Evolutionary conservation across 306 rosid genomes (phyloP).

Genomic region (Hippophae gyantsensis): DNA sequence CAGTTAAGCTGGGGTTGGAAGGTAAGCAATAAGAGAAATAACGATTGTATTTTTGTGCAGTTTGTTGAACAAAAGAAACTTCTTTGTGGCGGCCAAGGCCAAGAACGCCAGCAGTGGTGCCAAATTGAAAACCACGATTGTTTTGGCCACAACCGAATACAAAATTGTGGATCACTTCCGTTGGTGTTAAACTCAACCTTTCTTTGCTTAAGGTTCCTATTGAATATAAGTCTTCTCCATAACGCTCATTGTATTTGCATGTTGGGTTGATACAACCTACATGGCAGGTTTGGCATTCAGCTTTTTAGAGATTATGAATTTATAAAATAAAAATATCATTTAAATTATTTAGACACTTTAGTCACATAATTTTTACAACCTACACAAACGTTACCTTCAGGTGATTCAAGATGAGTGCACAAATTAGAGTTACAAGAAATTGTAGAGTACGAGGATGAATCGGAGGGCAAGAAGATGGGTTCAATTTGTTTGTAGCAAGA

Average conservation of each 20-base stretch:
- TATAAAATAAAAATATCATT: too few relatives aligned
- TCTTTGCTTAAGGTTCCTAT: conserved; percentile 3
- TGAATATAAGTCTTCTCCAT: conserved; percentile 28
- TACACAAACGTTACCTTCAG: conserved; percentile 23
- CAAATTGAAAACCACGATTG: background rate
- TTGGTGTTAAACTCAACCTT: background rate
- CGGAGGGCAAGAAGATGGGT: conserved; percentile 36
- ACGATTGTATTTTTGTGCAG: too few relatives aligned
- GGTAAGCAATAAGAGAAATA: too few relatives aligned
- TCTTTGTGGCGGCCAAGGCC: too few relatives aligned
- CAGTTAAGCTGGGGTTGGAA: too few relatives aligned
- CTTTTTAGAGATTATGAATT: too few relatives aligned
- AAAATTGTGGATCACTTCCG: conserved; percentile 1
- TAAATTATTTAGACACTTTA: too few relatives aligned
- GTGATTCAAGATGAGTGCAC: background rate
- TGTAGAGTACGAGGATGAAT: conserved; percentile 40
- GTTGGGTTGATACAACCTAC: conserved; percentile 1
- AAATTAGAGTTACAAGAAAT: conserved; percentile 26
- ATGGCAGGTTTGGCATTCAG: too few relatives aligned
- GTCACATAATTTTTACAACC: too few relatives aligned
- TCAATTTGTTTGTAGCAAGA: conserved; percentile 54
- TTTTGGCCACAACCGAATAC: conserved; percentile 8
- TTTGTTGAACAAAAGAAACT: too few relatives aligned
- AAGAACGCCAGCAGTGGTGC: too few relatives aligned
- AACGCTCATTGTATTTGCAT: conserved; percentile 36